Base-by-base conservation (phyloP, 352 stramenopile genomes). In the Phytophthora sp. region DNA sequence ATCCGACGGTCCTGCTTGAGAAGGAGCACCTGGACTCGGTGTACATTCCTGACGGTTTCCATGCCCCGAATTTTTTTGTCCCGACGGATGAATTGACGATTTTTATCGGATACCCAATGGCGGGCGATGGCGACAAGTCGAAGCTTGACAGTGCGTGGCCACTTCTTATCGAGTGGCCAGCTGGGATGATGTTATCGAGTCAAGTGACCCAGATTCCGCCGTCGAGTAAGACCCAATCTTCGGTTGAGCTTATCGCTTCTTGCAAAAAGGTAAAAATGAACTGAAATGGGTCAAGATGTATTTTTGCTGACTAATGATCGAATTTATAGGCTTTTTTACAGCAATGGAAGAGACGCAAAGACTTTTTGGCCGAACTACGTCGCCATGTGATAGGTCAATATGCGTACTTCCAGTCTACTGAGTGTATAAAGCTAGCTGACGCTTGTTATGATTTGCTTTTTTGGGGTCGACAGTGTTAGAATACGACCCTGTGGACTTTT, bases 401-500 rank as follows among this genome's bases (percentile, higher is more conserved):
- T n/a, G n/a, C n/a, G n/a, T n/a, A n/a, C n/a, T n/a, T n/a, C n/a
- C n/a, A n/a, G n/a, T n/a, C n/a, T n/a, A n/a, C n/a, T n/a, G n/a
- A n/a, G n/a, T n/a, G n/a, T n/a, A n/a, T n/a, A n/a, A n/a, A 24
- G 26, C 16, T 21, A 35, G 16, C 42, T 66, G 31, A 66, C 16
- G 21, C 16, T 60, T 26, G 11, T 44, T 24, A n/a, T 53, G 30
- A 20, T 39, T 21, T 54, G 45, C 2, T 35, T 30, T 54, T 49
- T 33, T 11, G 29, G 7, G 29, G 1, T 13, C 21, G 62, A 16
- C 36, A 86, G 77, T 86, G 31, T 65, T 84, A 26, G 77, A 86
- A 29, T 86, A 80, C 58, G 77, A 86, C 29, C 44, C 74, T 4
- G 58, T 84, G 35, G 77, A 83, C 18, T 86, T 83, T 45, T 76